Conservation (phyloP, 805 yeast genomes). For the Grigorovia transvaalensis region DNA sequence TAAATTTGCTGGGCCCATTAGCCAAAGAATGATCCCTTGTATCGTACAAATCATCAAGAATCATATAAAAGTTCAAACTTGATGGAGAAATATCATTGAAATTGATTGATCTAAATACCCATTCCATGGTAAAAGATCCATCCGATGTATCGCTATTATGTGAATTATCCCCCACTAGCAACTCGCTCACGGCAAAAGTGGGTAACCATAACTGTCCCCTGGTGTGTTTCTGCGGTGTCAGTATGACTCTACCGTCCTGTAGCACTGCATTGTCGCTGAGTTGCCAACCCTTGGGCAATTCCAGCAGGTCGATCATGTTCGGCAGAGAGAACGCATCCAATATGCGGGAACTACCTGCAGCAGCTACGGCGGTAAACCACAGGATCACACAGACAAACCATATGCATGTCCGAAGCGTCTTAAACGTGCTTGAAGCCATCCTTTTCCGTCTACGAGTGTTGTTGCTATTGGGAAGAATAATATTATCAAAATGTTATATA, state of each 20-base stretch:
- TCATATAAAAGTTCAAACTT: conserved; percentile 50
- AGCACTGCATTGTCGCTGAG: conserved; percentile 31
- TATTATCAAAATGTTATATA: neutral
- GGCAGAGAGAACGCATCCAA: conserved; percentile 28
- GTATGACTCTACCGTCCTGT: conserved; percentile 43
- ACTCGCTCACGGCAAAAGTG: neutral
- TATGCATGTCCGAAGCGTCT: neutral
- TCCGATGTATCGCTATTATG: neutral
- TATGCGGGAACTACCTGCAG: neutral
- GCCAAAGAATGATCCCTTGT: conserved; percentile 18
- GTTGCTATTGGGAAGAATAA: too few species aligned
- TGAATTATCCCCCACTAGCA: conserved; percentile 15
- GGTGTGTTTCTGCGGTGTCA: conserved; percentile 35
- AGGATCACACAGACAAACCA: neutral
- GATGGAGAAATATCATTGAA: conserved; percentile 39
- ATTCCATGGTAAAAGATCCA: conserved; percentile 47
- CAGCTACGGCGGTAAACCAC: neutral
- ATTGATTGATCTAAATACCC: conserved; percentile 54
- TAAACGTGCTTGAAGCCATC: too few species aligned
- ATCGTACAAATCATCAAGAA: conserved; percentile 17
- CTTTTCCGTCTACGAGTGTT: too few species aligned
- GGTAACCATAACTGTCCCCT: conserved; percentile 41
- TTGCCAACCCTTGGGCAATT: conserved; percentile 28
- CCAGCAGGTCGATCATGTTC: conserved; percentile 25
- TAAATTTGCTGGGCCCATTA: conserved; percentile 36